Base-by-base conservation (phyloP, 345 rosid genomes). In the Zanthoxylum bungeanum region DNA sequence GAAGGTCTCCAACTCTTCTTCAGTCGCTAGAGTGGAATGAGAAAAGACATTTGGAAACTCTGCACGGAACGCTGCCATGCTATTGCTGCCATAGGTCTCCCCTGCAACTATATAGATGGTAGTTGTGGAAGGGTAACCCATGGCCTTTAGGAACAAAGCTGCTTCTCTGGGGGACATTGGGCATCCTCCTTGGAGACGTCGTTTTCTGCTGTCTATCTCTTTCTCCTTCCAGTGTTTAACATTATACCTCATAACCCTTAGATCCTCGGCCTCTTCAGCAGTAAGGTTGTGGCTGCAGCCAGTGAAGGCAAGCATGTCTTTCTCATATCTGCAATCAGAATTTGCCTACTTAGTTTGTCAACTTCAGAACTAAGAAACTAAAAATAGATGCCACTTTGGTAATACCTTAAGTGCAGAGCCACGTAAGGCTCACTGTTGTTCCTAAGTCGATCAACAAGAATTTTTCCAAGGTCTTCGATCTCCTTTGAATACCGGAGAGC, bases 151-250 rank as follows among this genome's bases (percentile, higher is more conserved):
- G 73, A 93, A 91, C 79, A 87, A 56, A 51, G 97, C 98, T 2
- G 99, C 99, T 79, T 96, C 99, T 81, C 96, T 86, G 0, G 99
- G 98, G 25, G 99, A 84, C 98, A 96, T 93, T 0, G 99, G 99
- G 53, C 99, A 96, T 9, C 99, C 97, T 11, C 98, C 99, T 63
- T 89, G 87, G 39, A 85, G 74, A 34, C 99, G 83, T 8, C 83
- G 80, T 63, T 83, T 91, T 40, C 12, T 47, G 52, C 99, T 80
- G 46, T 96, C 90, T 56, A 96, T 92, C 73, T 96, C 99, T 81
- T 96, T 96, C 85, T 91, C 98, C 85, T 96, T 93, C 99, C 99
- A 96, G 42, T 96, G 99, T 77, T 78, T 85, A 42, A 88, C 89
- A 53, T 55, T 81, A 69, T 89, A 89, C 75, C 99, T 87, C 99